Percentiles rank a stretch among this genome's conserved stretches.
These are phyloP conservation scores for Morella rubra DNA, from an alignment of 306 rosid species.

Conservation along the genomic window DNA sequence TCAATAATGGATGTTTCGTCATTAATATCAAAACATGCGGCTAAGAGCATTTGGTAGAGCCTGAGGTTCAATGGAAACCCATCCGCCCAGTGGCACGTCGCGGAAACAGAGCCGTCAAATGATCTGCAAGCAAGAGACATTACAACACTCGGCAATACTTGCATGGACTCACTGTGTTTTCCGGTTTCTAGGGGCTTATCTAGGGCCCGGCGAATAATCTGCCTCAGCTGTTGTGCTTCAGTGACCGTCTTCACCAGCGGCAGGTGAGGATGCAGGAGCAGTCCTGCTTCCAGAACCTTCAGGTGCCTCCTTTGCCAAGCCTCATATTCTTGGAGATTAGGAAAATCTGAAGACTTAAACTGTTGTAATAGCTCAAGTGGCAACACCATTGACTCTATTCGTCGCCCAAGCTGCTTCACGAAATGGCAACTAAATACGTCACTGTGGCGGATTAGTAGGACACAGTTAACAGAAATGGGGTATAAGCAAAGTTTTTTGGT, in stretches of 20 bases:
- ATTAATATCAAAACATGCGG: conserved; percentile 2
- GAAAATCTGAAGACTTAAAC: conserved; percentile 70
- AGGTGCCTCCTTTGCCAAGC: conserved; percentile 78
- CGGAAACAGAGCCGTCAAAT: background rate
- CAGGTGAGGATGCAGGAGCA: conserved; percentile 66
- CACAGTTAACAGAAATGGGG: background rate
- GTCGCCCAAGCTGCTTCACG: conserved; percentile 77
- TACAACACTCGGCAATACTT: conserved; percentile 52
- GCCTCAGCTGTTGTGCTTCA: conserved; percentile 57
- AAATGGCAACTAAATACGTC: conserved; percentile 34
- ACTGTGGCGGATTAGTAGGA: conserved; percentile 24
- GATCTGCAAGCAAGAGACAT: conserved; percentile 82
- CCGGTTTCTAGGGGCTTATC: conserved; percentile 71
- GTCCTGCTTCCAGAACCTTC: conserved; percentile 82
- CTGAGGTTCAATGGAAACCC: no score
- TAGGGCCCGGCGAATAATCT: conserved; percentile 50
- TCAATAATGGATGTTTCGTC: no score
- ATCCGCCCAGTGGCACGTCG: no score
- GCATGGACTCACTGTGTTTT: conserved; percentile 62
- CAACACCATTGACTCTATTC: conserved; percentile 77
- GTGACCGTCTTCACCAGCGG: conserved; percentile 60
- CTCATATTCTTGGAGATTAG: conserved; percentile 68
- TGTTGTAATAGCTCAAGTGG: conserved; percentile 88
- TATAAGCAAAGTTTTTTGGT: background rate
- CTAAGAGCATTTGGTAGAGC: conserved; percentile 14